phyloP scores from a whole-genome alignment of 78 protist genomes.

The Dictyostelium citrinum region DNA sequence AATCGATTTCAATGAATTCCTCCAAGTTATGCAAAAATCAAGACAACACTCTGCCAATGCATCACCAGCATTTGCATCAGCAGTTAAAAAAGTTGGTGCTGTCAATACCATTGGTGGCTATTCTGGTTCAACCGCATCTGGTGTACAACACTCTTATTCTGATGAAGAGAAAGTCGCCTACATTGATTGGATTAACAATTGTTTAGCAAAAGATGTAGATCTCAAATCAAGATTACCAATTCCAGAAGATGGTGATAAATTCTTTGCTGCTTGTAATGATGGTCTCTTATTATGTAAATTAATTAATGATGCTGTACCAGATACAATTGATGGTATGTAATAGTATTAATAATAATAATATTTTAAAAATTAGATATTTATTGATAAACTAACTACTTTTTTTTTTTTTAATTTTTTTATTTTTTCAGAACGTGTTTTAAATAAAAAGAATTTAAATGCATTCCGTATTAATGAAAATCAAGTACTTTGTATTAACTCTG shows the following conservation, averaged over 20 bases:
- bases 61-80: constrained; percentile 52
- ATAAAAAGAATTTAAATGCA: constrained; percentile 84
- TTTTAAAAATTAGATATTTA: not conserved
- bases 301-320: constrained; percentile 90
- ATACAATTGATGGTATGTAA: constrained; percentile 93
- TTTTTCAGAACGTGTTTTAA: constrained; percentile 87
- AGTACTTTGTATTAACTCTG: constrained; percentile 89
- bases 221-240: constrained; percentile 52
- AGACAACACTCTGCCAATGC: not conserved
- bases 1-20: constrained; percentile 52
- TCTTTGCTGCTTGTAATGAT: constrained; percentile 81
- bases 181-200: constrained; percentile 88
- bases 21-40: constrained; percentile 41
- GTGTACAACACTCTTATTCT: constrained; percentile 82
- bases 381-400: no score
- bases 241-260: constrained; percentile 44
- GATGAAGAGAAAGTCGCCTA: constrained; percentile 90
- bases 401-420: not conserved
- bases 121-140: constrained; percentile 56
- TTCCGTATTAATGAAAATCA: constrained; percentile 87
- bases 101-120: constrained; percentile 67
- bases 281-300: constrained; percentile 89
- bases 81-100: constrained; percentile 62
- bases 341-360: not conserved
- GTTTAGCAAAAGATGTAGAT: constrained; percentile 83